These are phyloP conservation scores for Eucalyptus curtisii DNA, from an alignment of 345 rosid species.

Conservation along the genomic window DNA sequence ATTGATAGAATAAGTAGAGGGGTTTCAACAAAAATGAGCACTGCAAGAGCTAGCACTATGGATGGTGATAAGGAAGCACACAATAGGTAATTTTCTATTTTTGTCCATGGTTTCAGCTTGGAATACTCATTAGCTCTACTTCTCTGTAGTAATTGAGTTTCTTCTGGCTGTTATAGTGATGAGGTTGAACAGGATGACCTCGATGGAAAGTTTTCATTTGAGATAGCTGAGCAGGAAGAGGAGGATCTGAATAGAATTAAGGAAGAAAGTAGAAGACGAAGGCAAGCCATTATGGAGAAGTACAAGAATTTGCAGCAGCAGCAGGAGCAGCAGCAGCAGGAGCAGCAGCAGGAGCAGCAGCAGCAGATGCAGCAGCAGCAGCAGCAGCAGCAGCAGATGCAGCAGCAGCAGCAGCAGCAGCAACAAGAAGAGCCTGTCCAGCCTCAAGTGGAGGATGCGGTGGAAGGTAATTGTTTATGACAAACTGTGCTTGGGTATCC, in stretches of 20 bases:
- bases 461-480: constrained; percentile 23
- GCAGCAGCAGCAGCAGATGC: not conserved
- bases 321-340: constrained; percentile 9
- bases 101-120: not conserved
- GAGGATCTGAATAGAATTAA: constrained; percentile 76
- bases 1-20: constrained; percentile 11
- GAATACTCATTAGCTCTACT: not conserved
- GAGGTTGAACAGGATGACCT: constrained; percentile 53
- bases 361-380: not conserved
- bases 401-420: constrained; percentile 15
- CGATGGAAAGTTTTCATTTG: constrained; percentile 45
- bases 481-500: not conserved
- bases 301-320: constrained; percentile 39
- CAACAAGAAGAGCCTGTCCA: constrained; percentile 7
- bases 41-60: constrained; percentile 15
- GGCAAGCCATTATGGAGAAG: constrained; percentile 74
- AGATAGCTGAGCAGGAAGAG: constrained; percentile 68
- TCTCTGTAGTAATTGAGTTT: not conserved
- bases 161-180: constrained; percentile 23
- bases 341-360: not conserved
- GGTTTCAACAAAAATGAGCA: constrained; percentile 9
- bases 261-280: constrained; percentile 87
- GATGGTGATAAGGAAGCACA: constrained; percentile 14
- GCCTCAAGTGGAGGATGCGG: constrained; percentile 9
- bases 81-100: constrained; percentile 21